Evolutionary conservation across 331 rosid species (phyloP).

Genomic region (Prunus yedoensis): DNA sequence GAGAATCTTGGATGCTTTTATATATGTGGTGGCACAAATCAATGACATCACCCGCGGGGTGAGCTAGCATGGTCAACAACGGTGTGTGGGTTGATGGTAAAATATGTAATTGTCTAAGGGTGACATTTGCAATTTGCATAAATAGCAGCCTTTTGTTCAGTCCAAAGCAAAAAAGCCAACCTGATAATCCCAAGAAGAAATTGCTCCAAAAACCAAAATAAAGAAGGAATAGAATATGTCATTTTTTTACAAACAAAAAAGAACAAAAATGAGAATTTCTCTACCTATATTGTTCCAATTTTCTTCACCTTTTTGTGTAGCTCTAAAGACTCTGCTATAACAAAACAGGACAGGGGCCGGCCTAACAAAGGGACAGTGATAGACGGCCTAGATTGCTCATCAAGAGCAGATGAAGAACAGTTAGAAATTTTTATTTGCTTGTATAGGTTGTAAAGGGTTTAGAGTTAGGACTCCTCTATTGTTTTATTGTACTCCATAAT

Average conservation of each 20-base stretch:
- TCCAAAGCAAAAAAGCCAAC: neutral
- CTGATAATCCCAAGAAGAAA: neutral
- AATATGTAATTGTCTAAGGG: neutral
- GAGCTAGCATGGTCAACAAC: neutral
- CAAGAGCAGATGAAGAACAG: neutral
- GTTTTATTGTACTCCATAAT: neutral
- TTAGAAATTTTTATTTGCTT: neutral
- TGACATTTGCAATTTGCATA: neutral
- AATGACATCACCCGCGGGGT: neutral
- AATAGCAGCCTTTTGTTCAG: neutral
- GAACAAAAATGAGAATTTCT: neutral
- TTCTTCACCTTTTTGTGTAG: neutral
- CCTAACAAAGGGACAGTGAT: neutral
- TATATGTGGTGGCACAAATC: neutral
- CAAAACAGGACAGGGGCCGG: neutral
- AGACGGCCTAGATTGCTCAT: neutral
- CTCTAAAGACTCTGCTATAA: neutral
- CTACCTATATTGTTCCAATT: neutral
- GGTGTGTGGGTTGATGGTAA: neutral
- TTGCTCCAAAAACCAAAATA: neutral
- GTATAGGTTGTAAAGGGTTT: neutral
- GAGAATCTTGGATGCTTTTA: neutral
- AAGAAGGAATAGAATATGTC: neutral
- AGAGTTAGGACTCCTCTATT: neutral
- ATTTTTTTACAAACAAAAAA: neutral